Conservation (phyloP, 371 early-diverging fungal genomes). For the Umbelopsis sp. region DNA sequence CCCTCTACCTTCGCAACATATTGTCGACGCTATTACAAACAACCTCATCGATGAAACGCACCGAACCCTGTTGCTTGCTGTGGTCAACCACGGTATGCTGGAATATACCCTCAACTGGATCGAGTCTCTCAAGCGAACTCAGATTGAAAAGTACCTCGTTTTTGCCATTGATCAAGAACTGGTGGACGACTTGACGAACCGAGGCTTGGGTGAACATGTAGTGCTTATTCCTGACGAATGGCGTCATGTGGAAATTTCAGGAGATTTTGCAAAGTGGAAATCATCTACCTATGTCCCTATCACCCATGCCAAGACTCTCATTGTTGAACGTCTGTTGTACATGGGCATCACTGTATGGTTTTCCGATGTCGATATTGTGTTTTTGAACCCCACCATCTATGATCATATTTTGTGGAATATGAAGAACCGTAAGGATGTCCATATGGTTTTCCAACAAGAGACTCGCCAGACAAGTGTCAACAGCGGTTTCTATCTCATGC, state of each 20-base stretch:
- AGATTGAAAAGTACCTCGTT: conserved; percentile 31
- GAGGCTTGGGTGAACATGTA: conserved; percentile 34
- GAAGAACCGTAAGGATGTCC: conserved; percentile 21
- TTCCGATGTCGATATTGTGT: conserved; percentile 29
- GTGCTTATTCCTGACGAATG: conserved; percentile 40
- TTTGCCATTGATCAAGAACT: conserved; percentile 43
- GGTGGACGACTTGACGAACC: conserved; percentile 24
- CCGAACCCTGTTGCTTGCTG: conserved; percentile 31
- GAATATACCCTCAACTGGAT: conserved; percentile 45
- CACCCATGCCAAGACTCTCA: conserved; percentile 40
- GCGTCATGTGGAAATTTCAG: conserved; percentile 35
- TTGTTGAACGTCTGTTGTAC: conserved; percentile 42
- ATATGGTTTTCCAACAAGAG: conserved; percentile 29
- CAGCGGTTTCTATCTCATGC: conserved; percentile 31
- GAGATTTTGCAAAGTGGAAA: conserved; percentile 33
- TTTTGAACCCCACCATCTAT: conserved; percentile 19
- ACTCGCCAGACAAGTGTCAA: conserved; percentile 25
- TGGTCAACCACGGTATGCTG: conserved; percentile 40
- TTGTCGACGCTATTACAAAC: neutral
- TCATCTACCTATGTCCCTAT: conserved; percentile 35
- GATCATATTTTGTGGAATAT: conserved; percentile 12
- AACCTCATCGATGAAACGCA: conserved; percentile 16
- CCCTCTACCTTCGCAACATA: neutral
- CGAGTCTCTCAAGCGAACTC: conserved; percentile 32
- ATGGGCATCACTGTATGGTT: conserved; percentile 31